phyloP scores from a whole-genome alignment of 208 protist species.

The Trypanosoma scelopori region DNA sequence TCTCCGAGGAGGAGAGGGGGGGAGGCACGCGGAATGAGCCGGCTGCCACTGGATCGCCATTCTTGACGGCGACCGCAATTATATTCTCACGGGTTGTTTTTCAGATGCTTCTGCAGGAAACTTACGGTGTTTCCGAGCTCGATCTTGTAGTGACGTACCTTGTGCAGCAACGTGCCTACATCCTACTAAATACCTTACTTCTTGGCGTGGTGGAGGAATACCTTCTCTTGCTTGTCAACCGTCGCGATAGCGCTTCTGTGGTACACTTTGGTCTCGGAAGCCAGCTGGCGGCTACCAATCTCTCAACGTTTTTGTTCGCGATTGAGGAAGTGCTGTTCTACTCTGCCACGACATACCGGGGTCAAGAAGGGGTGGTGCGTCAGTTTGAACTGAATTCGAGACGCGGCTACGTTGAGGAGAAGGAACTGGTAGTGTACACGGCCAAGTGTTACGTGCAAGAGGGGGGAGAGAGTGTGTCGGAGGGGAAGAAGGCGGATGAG shows the following conservation, averaged over 20 bases:
- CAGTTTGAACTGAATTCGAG: constrained; percentile 8
- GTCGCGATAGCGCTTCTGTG: constrained; percentile 5
- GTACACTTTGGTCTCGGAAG: constrained; percentile 40
- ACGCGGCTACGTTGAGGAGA: constrained; percentile 55
- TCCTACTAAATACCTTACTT: constrained; percentile 55
- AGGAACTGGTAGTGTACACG: constrained; percentile 35
- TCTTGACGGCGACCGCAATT: constrained; percentile 34
- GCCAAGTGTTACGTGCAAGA: too few species aligned
- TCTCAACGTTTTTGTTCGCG: constrained; percentile 52
- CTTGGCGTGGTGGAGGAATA: constrained; percentile 60
- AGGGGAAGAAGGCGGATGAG: too few species aligned
- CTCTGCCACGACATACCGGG: constrained; percentile 22
- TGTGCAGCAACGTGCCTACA: constrained; percentile 33
- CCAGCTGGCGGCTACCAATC: constrained; percentile 39
- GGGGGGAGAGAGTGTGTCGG: too few species aligned
- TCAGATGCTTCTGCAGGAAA: constrained; percentile 57
- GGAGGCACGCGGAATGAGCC: not conserved
- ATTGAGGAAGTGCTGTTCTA: constrained; percentile 82
- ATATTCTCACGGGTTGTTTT: constrained; percentile 63
- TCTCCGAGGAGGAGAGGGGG: constrained; percentile 37
- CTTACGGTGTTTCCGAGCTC: constrained; percentile 70
- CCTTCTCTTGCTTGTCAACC: constrained; percentile 8
- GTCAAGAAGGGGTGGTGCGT: constrained; percentile 4
- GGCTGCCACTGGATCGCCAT: constrained; percentile 1
- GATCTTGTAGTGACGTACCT: constrained; percentile 60